Conservation (phyloP, 1,139 yeast species). For the Komagataea norvegica region DNA sequence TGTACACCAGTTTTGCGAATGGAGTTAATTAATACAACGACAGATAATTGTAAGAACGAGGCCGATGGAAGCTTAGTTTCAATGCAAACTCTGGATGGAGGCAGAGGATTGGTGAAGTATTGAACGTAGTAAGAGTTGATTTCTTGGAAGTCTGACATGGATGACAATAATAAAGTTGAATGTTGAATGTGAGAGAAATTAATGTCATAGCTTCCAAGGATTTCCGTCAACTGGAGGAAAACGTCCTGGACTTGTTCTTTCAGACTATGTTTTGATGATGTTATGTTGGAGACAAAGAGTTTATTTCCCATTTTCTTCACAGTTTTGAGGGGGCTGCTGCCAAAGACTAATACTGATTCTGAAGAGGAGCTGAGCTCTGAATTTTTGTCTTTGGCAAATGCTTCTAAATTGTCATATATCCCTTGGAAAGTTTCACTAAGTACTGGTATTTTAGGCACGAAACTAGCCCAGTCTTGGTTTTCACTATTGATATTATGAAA, state of each 20-base stretch:
- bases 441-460: conserved; percentile 29
- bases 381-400: neutral
- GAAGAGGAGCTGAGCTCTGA: neutral
- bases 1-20: conserved; percentile 62
- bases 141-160: conserved; percentile 58
- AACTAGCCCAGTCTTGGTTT: conserved; percentile 26
- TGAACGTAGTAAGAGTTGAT: conserved; percentile 58
- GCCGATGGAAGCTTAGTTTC: conserved; percentile 47
- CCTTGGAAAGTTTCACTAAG: conserved; percentile 46
- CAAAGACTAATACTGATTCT: neutral
- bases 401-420: conserved; percentile 25
- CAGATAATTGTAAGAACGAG: conserved; percentile 51
- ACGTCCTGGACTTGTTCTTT: conserved; percentile 46
- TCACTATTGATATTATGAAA: conserved; percentile 18
- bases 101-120: conserved; percentile 55
- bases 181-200: conserved; percentile 45
- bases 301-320: conserved; percentile 29
- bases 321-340: conserved; percentile 10
- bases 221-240: conserved; percentile 37
- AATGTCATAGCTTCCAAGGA: conserved; percentile 30
- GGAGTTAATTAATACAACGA: conserved; percentile 38
- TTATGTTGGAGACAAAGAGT: conserved; percentile 49
- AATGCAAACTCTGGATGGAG: conserved; percentile 88
- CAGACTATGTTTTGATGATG: conserved; percentile 30
- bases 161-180: conserved; percentile 53